A percentile compares a stretch with the other conserved stretches of the same genome.
These are phyloP conservation scores for Pichia scutulata DNA, from an alignment of 805 yeast genomes.

Conservation along the genomic window DNA sequence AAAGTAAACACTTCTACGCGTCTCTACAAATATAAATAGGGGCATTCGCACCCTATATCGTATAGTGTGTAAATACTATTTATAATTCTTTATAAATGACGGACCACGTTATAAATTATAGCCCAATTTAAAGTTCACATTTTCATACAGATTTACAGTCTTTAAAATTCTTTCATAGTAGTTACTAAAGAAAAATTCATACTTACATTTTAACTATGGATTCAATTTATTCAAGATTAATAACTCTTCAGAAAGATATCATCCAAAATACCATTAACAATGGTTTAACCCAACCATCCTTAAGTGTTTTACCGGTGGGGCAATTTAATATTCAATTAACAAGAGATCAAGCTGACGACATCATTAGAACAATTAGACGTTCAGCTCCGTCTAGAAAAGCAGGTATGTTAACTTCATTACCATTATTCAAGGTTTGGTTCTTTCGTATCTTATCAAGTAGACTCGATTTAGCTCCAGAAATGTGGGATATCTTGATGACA, in stretches of 20 bases:
- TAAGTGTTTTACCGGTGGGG: neutral
- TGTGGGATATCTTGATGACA: too few species aligned
- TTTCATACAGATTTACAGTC: too few species aligned
- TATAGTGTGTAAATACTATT: too few species aligned
- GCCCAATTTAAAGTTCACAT: too few species aligned
- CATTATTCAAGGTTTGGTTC: slow-evolving; percentile 1
- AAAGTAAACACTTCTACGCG: too few species aligned
- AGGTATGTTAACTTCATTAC: neutral
- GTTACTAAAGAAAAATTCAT: too few species aligned
- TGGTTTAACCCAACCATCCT: neutral
- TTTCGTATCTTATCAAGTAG: neutral
- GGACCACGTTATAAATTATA: too few species aligned
- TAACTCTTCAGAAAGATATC: neutral
- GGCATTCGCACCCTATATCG: too few species aligned
- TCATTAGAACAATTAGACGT: slow-evolving; percentile 1
- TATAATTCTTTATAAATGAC: too few species aligned
- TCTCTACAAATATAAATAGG: too few species aligned
- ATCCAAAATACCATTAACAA: neutral
- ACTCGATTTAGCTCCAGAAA: neutral
- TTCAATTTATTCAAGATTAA: neutral
- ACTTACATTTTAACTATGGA: neutral
- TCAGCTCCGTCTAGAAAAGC: slow-evolving; percentile 1
- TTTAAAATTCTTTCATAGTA: too few species aligned
- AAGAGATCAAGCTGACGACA: neutral
- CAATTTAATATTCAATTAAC: neutral